A percentile compares a stretch with the other conserved stretches of the same genome.
phyloP scores from a whole-genome alignment of 2,329 filamentous ascomycete species.

The Coniochaeta sp. region DNA sequence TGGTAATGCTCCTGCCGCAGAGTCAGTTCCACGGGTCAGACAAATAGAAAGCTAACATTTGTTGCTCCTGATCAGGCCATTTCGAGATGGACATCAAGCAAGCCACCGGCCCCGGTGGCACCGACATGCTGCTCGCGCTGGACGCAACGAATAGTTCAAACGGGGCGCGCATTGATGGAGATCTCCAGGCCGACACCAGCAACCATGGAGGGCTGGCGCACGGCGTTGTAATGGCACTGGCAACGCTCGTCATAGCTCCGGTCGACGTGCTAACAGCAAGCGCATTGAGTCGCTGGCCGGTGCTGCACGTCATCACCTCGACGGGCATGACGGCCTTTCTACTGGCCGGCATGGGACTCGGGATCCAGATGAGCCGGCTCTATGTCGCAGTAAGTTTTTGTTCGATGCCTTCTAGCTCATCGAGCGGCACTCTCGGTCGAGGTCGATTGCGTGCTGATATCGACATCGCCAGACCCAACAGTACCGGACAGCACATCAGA shows the following conservation, averaged over 20 bases:
- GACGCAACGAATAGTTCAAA: constrained; percentile 3
- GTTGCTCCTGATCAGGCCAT: constrained; percentile 3
- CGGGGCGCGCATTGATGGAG: constrained; percentile 1
- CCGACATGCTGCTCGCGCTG: constrained; percentile 3
- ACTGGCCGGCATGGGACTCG: constrained; percentile 15
- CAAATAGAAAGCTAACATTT: not conserved
- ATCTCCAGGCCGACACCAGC: constrained; percentile 3
- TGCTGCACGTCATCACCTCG: constrained; percentile 10
- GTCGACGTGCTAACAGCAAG: constrained; percentile 13
- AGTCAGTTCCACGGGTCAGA: not conserved
- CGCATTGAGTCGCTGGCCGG: constrained; percentile 10
- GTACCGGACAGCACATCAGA: constrained; percentile 15
- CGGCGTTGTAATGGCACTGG: constrained; percentile 15
- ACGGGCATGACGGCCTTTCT: constrained; percentile 12
- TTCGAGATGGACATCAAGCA: constrained; percentile 12
- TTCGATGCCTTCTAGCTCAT: not conserved
- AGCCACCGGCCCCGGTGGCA: constrained; percentile 11
- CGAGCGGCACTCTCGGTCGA: not conserved
- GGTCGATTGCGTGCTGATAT: not conserved
- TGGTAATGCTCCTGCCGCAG: constrained; percentile 6
- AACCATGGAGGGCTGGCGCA: constrained; percentile 14
- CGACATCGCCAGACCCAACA: constrained; percentile 11
- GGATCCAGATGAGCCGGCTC: constrained; percentile 12
- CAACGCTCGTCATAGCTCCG: constrained; percentile 14
- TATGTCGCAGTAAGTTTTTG: constrained; percentile 9